Base-by-base conservation (phyloP, 2,329 filamentous ascomycete genomes). In the Truncatella angustata region DNA sequence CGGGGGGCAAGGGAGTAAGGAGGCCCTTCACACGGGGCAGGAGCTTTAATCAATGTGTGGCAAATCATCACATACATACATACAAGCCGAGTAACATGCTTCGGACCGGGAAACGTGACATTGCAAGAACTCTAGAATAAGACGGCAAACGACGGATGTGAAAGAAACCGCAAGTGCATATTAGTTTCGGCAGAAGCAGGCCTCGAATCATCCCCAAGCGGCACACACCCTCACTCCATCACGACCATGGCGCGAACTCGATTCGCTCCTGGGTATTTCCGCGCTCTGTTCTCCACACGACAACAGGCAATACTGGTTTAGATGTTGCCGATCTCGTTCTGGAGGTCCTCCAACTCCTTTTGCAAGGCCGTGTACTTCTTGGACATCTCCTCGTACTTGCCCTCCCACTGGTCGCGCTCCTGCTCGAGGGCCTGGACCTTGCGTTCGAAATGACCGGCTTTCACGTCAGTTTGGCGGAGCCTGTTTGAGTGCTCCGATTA, bases 401-500 rank as follows among this genome's bases (percentile, higher is more conserved):
- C 72, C 81, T 97, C 94, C 92, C 92, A 97, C 74, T 92, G 85
- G 75, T 97, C 91, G 66, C 90, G 88, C 72, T 92, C 85, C 68
- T 84, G 80, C 79, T 99, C 94, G 68, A 97, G 86, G 66, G 94
- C 93, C 76, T 97, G 91, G 64, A 97, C 94, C 82, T 97, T 97
- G 77, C 94, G 94, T 81, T 99, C 94, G 76, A 93, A 97, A 80
- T 99, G 93, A 66, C 93, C 94, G 68, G 93, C 92, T 83, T 97
- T 97, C 78, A 97, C 91, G 73, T 99, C 94, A 77, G 94, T 97
- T 80, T 96, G 92, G 73, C 94, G 92, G 70, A 97, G 90, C 79
- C 94, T 99, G 64, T 60, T 53, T 52, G 40, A 56, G 51, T 49
- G 60, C 56, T 49, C 47, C 52, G 26, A 54, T 40, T 49, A 53